Evolutionary conservation across 345 rosid genomes (phyloP).

Genomic region (Corchorus olitorius): DNA sequence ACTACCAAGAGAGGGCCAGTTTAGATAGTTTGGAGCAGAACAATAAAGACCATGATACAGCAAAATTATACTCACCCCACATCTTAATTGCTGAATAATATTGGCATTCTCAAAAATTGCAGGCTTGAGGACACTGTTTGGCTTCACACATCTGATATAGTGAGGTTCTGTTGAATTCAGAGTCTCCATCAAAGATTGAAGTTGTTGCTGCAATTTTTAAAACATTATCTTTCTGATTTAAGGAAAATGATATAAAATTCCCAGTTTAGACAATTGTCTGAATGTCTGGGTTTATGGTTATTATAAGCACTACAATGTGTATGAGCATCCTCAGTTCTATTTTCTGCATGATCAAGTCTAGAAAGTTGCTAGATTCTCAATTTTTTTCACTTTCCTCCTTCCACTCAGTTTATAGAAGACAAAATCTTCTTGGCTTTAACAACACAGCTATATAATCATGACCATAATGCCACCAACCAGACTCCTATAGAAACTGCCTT

Average conservation of each 20-base stretch:
- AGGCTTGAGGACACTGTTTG: slow-evolving; percentile 96
- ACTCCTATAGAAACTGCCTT: too few species aligned
- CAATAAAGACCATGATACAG: slow-evolving; percentile 17
- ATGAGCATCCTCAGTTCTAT: too few species aligned
- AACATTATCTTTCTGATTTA: slow-evolving; percentile 24
- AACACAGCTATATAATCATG: too few species aligned
- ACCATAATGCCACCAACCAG: too few species aligned
- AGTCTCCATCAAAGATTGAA: slow-evolving; percentile 98
- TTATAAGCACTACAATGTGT: too few species aligned
- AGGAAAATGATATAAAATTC: background rate
- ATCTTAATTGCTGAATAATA: slow-evolving; percentile 93
- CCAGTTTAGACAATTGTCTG: background rate
- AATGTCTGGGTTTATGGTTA: too few species aligned
- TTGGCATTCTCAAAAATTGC: slow-evolving; percentile 90
- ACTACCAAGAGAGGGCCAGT: slow-evolving; percentile 22
- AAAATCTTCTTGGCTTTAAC: too few species aligned
- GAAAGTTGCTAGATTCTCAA: too few species aligned
- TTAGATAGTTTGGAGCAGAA: slow-evolving; percentile 5
- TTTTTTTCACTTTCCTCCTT: too few species aligned
- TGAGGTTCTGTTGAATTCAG: slow-evolving; percentile 96
- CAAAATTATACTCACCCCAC: slow-evolving; percentile 81
- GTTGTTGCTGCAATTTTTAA: slow-evolving; percentile 77
- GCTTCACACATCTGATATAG: slow-evolving; percentile 99
- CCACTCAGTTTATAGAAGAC: too few species aligned
- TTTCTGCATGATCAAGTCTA: too few species aligned